These are phyloP conservation scores for Dispira simplex DNA, from an alignment of 192 early-diverging fungal species.

Conservation along the genomic window DNA sequence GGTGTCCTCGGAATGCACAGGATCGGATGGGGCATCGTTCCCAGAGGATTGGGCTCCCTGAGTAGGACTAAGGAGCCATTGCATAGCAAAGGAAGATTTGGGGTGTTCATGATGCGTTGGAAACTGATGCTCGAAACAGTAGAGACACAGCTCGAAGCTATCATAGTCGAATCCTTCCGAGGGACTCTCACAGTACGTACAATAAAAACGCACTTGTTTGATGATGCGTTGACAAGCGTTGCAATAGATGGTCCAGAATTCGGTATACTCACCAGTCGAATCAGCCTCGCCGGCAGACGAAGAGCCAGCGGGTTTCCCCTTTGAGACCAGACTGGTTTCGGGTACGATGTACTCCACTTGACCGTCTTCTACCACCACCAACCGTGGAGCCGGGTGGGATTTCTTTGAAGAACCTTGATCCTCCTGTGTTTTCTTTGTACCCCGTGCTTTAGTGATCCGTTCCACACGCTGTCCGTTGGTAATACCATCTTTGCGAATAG, in stretches of 20 bases:
- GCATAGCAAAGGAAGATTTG: slow-evolving; percentile 59
- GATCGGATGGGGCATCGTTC: background rate
- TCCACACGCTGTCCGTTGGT: no score
- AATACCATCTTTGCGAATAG: no score
- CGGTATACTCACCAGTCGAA: slow-evolving; percentile 20
- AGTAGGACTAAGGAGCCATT: slow-evolving; percentile 12
- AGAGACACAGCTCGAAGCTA: slow-evolving; percentile 58
- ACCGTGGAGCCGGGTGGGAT: no score
- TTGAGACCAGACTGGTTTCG: slow-evolving; percentile 15
- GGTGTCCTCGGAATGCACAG: no score
- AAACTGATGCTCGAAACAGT: slow-evolving; percentile 53
- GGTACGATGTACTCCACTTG: background rate
- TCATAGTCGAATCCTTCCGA: slow-evolving; percentile 44
- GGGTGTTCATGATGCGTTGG: slow-evolving; percentile 61
- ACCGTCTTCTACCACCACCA: background rate
- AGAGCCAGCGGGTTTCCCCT: slow-evolving; percentile 6
- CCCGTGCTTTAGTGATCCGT: background rate
- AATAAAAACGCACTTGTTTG: slow-evolving; percentile 68
- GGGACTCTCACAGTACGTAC: slow-evolving; percentile 62
- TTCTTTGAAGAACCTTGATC: background rate
- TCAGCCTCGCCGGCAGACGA: background rate
- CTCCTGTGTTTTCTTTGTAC: background rate
- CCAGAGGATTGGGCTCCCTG: background rate
- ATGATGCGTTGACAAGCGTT: slow-evolving; percentile 67
- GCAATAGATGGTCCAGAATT: slow-evolving; percentile 53